Evolutionary conservation across 495 filamentous ascomycete species (phyloP).

Genomic region (Cercophora newfieldiana): DNA sequence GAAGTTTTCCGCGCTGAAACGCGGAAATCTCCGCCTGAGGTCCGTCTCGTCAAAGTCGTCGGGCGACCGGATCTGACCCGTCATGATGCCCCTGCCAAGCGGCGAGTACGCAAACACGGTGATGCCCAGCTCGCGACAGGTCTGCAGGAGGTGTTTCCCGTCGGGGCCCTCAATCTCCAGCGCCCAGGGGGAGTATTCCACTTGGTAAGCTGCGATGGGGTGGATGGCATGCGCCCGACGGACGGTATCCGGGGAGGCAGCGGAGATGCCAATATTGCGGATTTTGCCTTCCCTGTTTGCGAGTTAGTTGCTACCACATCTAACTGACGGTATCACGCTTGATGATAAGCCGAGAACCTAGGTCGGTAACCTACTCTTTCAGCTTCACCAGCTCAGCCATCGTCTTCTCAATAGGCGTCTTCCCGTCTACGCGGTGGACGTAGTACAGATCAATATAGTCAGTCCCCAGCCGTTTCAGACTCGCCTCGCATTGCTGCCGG

Average conservation of each 20-base stretch:
- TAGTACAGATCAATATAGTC: conserved; percentile 63
- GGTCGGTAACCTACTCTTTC: conserved; percentile 30
- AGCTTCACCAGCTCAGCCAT: conserved; percentile 52
- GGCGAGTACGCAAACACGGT: conserved; percentile 50
- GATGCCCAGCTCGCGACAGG: conserved; percentile 51
- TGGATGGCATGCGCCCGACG: conserved; percentile 41
- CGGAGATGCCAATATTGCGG: conserved; percentile 51
- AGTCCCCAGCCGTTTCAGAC: conserved; percentile 52
- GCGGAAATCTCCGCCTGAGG: conserved; percentile 39
- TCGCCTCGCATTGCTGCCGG: conserved; percentile 49
- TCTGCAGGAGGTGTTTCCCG: conserved; percentile 37
- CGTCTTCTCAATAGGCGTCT: conserved; percentile 65
- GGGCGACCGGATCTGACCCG: conserved; percentile 34
- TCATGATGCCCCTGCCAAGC: conserved; percentile 50
- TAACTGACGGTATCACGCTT: too few species aligned
- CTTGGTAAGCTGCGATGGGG: conserved; percentile 44
- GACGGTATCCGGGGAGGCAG: conserved; percentile 38
- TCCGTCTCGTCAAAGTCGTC: conserved; percentile 45
- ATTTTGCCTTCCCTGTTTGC: conserved; percentile 50
- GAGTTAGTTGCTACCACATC: neutral
- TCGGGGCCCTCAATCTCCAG: conserved; percentile 44
- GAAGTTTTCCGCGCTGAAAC: conserved; percentile 55
- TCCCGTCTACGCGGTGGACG: conserved; percentile 53
- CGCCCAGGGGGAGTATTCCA: conserved; percentile 48
- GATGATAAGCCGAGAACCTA: too few species aligned